Evolutionary conservation across 345 rosid genomes (phyloP).

Genomic region (Dipteronia sinensis): DNA sequence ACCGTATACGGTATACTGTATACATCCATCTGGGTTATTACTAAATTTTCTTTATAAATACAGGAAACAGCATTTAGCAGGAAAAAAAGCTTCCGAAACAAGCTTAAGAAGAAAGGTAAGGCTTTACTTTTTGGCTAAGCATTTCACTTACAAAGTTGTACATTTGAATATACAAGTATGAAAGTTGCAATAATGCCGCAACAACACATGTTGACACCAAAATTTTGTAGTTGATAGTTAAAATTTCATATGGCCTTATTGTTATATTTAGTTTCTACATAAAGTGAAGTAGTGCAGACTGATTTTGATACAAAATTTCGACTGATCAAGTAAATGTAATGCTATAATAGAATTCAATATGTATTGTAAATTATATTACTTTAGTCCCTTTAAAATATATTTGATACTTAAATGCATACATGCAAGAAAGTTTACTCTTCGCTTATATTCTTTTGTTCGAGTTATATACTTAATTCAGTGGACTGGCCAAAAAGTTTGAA

Average conservation of each 20-base stretch:
- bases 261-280: neutral
- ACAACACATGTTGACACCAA: too few relatives aligned
- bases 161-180: neutral
- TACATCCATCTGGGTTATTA: neutral
- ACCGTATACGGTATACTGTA: too few relatives aligned
- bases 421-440: neutral
- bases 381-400: neutral
- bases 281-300: neutral
- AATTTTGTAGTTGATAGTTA: neutral
- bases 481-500: too few relatives aligned
- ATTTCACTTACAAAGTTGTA: neutral
- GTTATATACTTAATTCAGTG: too few relatives aligned
- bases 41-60: conserved; percentile 21
- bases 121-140: neutral
- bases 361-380: neutral
- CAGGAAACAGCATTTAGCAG: conserved; percentile 77
- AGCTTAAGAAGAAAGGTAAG: conserved; percentile 64
- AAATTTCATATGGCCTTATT: neutral
- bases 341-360: conserved; percentile 14
- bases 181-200: neutral
- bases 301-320: neutral
- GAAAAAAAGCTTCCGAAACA: conserved; percentile 76
- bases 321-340: conserved; percentile 9
- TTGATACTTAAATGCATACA: neutral
- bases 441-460: neutral